Evolutionary conservation across 2,329 filamentous ascomycete species (phyloP), one percentile per base, ranked within the genome.

Genomic region (Fusarium succisae): DNA sequence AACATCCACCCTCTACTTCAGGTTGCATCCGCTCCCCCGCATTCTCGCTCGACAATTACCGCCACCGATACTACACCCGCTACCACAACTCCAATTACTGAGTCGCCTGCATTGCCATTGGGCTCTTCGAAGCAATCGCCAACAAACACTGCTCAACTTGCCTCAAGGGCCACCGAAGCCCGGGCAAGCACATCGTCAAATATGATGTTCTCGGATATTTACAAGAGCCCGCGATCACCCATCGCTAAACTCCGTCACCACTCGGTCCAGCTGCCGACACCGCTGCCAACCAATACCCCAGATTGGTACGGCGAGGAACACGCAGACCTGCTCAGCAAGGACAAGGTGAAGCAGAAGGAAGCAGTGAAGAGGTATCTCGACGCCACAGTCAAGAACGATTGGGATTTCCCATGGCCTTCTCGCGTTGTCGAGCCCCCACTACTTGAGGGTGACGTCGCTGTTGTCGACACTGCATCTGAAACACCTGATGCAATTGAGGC

Each of bases 291-390:
- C 62, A 60, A 67, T 63, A 73, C 77, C 69, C 79, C 77, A 63
- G 80, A 80, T 50, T 84, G 82, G 82, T 76, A 77, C n/a, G 79
- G 82, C 48, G 84, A 90, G 76, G 88, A 90, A 76, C 88, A 91
- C 69, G 85, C 88, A 26, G 90, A 92, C 77, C 84, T 92, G 11
- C 81, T 90, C 56, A 91, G 88, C 79, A 87, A 85, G 77, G 90
- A 92, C 79, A 91, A 91, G 79, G 70, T 81, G 32, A 90, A 87
- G 81, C 89, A 91, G 75, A 92, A 91, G 78, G 88, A 90, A 45
- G 90, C 90, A 18, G 87, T 92, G 41, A 88, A 84, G 76, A 86
- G 84, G 57, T 88, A 87, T 73, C 81, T 92, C 4, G 81, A 83
- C 6, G 84, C 86, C 28, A 89, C 86, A 73, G 83, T 92, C 45